Evolutionary conservation across 2,329 filamentous ascomycete genomes (phyloP), one percentile per base, ranked within the genome.

Genomic region (Ilyonectria destructans): DNA sequence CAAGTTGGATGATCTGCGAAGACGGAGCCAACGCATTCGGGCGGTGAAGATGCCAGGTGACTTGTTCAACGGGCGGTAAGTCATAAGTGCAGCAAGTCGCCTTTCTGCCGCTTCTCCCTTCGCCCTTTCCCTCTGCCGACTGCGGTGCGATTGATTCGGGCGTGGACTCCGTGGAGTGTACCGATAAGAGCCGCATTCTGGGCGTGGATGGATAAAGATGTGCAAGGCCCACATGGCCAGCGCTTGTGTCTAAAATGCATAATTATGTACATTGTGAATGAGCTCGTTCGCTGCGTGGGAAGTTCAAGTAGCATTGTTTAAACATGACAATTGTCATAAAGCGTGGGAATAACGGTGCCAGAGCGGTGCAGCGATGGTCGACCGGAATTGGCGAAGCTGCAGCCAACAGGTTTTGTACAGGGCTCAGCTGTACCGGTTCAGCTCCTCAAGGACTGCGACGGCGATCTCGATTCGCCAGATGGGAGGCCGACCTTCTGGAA

Each of bases 141-240:
- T 35, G 48, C 48, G 23, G 23, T 31, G 45, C 23, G 4, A 29
- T 17, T 23, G 8, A 29, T 31, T 29, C 26, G 26, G 26, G 26
- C 5, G 46, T 26, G 6, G 23, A 8, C 29, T 9, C 33, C 13
- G 51, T 35, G 31, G 51, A 54, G 51, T 54, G 51, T 35, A 37
- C 51, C 51, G 51, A 54, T 54, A 15, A 35, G 31, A 35, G 51
- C 51, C 49, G 26, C 9, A 29, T 29, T 29, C 17, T 15, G 49
- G 49, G 51, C n/a, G 51, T 54, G 51, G 17, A 31, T 17, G 51
- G 17, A 54, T 35, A 35, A 35, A 54, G 51, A 54, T 54, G 51
- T 54, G 31, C 51, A 54, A 54, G 51, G 51, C 31, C 51, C 51
- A 54, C 49, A 54, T 33, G 26, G 17, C 17, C 19, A 26, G 9